Evolutionary conservation across 345 rosid genomes (phyloP).

Genomic region (Jatropha curcas): DNA sequence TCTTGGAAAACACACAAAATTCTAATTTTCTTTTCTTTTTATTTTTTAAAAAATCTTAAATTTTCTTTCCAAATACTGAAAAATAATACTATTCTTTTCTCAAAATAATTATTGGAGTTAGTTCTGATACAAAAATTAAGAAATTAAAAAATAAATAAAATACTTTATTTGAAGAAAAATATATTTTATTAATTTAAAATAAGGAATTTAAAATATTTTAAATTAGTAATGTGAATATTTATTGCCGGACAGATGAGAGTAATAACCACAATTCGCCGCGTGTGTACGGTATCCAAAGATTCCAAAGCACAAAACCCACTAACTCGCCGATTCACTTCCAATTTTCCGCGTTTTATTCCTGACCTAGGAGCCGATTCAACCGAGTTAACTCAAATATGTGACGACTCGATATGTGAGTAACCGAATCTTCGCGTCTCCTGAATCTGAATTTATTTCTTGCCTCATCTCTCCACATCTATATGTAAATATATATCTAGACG

Average conservation of each 20-base stretch:
- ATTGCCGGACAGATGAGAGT: background rate
- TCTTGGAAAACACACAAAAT: slow-evolving; percentile 10
- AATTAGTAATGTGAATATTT: too few relatives aligned
- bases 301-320: slow-evolving; percentile 12
- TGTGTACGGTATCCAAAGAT: slow-evolving; percentile 34
- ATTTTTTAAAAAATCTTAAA: background rate
- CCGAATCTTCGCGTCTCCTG: slow-evolving; percentile 48
- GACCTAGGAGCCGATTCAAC: slow-evolving; percentile 6
- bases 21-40: background rate
- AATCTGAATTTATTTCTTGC: slow-evolving; percentile 28
- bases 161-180: too few relatives aligned
- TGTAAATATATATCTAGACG: background rate
- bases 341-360: background rate
- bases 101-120: too few relatives aligned
- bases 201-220: too few relatives aligned
- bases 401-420: slow-evolving; percentile 26
- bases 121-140: too few relatives aligned
- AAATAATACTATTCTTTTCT: too few relatives aligned
- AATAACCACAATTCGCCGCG: slow-evolving; percentile 51
- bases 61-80: background rate
- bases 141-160: too few relatives aligned
- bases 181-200: too few relatives aligned
- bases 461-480: slow-evolving; percentile 14
- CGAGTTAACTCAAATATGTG: slow-evolving; percentile 39
- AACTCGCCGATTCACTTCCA: slow-evolving; percentile 14